These are phyloP conservation scores for Lentinula detonsa DNA, from an alignment of 768 basidiomycete genomes.

Conservation along the genomic window DNA sequence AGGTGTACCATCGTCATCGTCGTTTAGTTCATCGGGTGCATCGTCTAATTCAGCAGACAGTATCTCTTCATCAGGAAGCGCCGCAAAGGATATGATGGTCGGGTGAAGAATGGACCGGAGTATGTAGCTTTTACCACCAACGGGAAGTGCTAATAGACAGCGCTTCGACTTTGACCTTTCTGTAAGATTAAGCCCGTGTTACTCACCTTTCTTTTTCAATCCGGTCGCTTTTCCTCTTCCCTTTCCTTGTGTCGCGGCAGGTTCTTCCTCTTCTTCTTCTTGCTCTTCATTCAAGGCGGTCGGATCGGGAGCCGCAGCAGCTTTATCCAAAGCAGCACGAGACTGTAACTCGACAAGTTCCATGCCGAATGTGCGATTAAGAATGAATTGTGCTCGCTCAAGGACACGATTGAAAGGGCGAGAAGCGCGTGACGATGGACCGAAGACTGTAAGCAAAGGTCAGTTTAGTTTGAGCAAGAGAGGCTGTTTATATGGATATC, in stretches of 20 bases:
- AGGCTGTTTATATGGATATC: too few species aligned
- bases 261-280: conserved; percentile 22
- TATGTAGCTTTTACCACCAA: conserved; percentile 76
- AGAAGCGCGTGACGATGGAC: conserved; percentile 17
- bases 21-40: conserved; percentile 43
- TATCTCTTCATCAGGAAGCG: conserved; percentile 48
- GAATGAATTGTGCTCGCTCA: conserved; percentile 52
- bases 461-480: too few species aligned
- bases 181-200: background rate
- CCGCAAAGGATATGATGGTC: conserved; percentile 54
- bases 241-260: background rate
- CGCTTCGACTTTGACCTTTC: background rate
- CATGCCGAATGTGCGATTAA: conserved; percentile 71
- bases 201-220: conserved; percentile 63
- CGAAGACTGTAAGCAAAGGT: conserved; percentile 24
- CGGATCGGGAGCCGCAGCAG: conserved; percentile 25
- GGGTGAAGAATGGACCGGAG: conserved; percentile 70
- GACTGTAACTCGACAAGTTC: conserved; percentile 76
- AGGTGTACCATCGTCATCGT: conserved; percentile 31
- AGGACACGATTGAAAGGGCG: conserved; percentile 66
- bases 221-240: conserved; percentile 41
- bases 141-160: conserved; percentile 34
- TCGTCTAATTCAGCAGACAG: conserved; percentile 41
- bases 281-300: conserved; percentile 36
- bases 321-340: conserved; percentile 48